Evolutionary conservation across 1,284 basidiomycete genomes (phyloP).

Genomic region (Cutaneotrichosporon daszewskae): DNA sequence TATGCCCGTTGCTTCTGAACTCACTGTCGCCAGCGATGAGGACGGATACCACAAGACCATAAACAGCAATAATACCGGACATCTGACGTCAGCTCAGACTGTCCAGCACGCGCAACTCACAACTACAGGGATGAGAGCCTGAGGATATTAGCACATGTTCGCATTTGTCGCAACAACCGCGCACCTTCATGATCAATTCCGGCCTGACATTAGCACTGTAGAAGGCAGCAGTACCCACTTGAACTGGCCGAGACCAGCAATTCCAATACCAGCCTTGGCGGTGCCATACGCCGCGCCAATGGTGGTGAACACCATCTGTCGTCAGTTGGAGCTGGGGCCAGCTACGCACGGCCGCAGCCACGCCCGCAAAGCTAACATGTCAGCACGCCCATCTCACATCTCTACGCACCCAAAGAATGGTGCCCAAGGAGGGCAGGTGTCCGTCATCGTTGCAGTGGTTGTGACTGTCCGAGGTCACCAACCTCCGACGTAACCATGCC

Average conservation of each 20-base stretch:
- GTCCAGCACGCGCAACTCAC: conserved; percentile 28
- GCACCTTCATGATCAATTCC: conserved; percentile 95
- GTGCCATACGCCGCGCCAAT: conserved; percentile 96
- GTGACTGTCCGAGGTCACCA: not conserved
- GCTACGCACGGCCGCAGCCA: conserved; percentile 35
- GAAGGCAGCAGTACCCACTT: conserved; percentile 28
- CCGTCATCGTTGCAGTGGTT: conserved; percentile 27
- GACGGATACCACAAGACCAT: conserved; percentile 56
- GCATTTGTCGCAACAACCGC: conserved; percentile 17
- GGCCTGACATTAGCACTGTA: conserved; percentile 53
- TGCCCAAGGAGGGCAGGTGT: conserved; percentile 47
- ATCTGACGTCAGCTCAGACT: conserved; percentile 47
- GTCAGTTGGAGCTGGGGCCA: not conserved
- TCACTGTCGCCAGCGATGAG: conserved; percentile 60
- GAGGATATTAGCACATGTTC: conserved; percentile 3
- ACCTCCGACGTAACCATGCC: conserved; percentile 1
- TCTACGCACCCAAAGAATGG: conserved; percentile 44
- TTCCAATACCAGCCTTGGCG: conserved; percentile 95
- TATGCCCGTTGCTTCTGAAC: conserved; percentile 32
- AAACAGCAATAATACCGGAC: conserved; percentile 65
- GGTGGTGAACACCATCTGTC: conserved; percentile 52
- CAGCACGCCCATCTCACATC: not conserved
- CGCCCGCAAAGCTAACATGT: conserved; percentile 40
- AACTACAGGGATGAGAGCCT: conserved; percentile 57
- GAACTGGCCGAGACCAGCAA: conserved; percentile 90